Evolutionary conservation across 306 rosid species (phyloP), one percentile per base, ranked within the genome.

Genomic region (Malus sieversii): DNA sequence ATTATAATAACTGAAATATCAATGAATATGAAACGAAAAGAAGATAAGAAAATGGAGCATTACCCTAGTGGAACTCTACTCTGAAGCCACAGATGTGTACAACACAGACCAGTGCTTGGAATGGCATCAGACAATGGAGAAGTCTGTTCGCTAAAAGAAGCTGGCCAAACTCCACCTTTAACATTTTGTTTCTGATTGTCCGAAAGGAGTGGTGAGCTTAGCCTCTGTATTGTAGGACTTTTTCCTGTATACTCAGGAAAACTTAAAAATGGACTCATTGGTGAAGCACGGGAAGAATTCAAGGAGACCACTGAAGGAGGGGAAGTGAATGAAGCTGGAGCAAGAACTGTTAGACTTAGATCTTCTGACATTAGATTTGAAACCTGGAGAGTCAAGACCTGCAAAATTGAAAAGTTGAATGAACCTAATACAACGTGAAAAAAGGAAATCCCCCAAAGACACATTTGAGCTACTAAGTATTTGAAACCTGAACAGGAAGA

Each of bases 41-140:
- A 63, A 58, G 62, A 66, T 57, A 53, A 51, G 55, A 51, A 48
- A 51, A 51, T 51, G 38, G 45, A 82, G 71, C 32, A 77, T 64
- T 90, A 96, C 99, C 99, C 97, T 20, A 96, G 87, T 66, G 98
- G 99, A 84, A 92, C 91, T 90, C 92, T 90, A 84, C 99, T 96
- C 74, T 92, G 99, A 76, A 96, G 84, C 97, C 99, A 96, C 79
- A 92, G 82, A 85, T 96, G 98, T 27, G 98, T 83, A 76, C 93
- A 92, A 83, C 90, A 90, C 74, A 83, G 80, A 70, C 84, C 87
- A 53, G 88, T 82, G 82, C 83, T 84, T 35, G 90, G 93, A 82
- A 92, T 72, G 74, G 80, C 84, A 82, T 88, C 92, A 77, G 89
- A 79, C 10, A 63, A 30, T 38, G 87, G 79, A 78, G 84, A 81